Percentiles rank a stretch among this genome's conserved stretches.
phyloP scores from a whole-genome alignment of 257 asterid genomes.

The Solanum ossicruentum region DNA sequence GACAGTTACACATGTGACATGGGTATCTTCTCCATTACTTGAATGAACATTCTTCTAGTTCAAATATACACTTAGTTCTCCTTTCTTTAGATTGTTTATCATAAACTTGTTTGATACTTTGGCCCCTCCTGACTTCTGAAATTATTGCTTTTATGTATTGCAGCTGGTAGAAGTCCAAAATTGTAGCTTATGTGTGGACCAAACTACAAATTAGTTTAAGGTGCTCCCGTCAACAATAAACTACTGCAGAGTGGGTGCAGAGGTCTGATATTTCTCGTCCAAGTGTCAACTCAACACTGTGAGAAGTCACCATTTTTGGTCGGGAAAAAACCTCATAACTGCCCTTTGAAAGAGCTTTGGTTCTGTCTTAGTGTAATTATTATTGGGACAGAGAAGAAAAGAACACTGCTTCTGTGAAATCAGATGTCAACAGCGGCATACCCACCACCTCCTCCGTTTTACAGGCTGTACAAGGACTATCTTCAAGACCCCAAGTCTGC shows the following conservation, averaged over 20 bases:
- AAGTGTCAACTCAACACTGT: neutral
- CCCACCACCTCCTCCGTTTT: constrained; percentile 93
- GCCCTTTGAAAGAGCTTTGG: neutral
- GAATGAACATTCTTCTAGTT: neutral
- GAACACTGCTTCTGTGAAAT: neutral
- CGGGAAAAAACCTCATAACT: neutral
- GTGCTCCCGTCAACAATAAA: neutral
- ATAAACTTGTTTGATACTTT: neutral
- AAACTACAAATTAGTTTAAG: neutral
- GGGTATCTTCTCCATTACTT: neutral
- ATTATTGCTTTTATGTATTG: neutral
- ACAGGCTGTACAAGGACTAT: constrained; percentile 68
- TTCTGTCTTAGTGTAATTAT: neutral
- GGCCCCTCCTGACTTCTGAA: neutral
- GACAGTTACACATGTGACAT: neutral
- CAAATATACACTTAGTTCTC: neutral
- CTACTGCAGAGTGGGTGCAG: neutral
- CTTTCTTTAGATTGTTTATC: neutral
- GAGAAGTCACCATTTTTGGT: neutral
- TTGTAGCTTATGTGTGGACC: neutral
- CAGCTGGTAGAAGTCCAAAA: neutral
- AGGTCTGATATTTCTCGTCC: neutral
- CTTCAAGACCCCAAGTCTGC: constrained; percentile 54
- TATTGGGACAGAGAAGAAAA: neutral
- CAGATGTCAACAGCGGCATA: constrained; percentile 73